Conservation (phyloP, 805 yeast species). For the Candida xiaguanensis region DNA sequence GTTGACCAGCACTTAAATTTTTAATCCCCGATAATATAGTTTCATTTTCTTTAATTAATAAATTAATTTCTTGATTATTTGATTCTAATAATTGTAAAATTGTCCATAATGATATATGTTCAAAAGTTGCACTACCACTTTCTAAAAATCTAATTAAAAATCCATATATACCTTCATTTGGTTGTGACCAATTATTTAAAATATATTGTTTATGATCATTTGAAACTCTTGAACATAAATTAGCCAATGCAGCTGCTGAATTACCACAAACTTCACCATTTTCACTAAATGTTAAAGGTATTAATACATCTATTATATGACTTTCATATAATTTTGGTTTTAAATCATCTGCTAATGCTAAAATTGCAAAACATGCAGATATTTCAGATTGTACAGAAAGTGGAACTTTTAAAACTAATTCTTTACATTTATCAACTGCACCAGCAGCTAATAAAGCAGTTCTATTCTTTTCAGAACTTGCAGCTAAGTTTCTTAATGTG, state of each 20-base stretch:
- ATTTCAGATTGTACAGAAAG: constrained; percentile 93
- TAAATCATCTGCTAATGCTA: constrained; percentile 93
- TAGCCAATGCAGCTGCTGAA: constrained; percentile 97
- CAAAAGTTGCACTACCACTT: constrained; percentile 88
- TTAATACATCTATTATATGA: constrained; percentile 80
- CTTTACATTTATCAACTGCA: constrained; percentile 90
- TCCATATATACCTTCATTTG: constrained; percentile 81
- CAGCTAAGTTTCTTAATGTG: constrained; percentile 92
- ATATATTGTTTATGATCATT: constrained; percentile 73
- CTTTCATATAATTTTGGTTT: constrained; percentile 79
- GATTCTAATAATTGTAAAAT: constrained; percentile 89
- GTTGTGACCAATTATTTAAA: constrained; percentile 71
- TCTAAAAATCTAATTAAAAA: constrained; percentile 78
- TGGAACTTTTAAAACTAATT: constrained; percentile 80
- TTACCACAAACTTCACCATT: constrained; percentile 97
- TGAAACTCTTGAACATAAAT: constrained; percentile 81
- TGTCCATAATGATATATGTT: constrained; percentile 97
- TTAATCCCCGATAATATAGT: constrained; percentile 54
- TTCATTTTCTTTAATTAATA: constrained; percentile 52
- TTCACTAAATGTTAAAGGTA: constrained; percentile 83
- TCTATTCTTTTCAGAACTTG: constrained; percentile 90
- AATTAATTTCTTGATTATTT: constrained; percentile 60
- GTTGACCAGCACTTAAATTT: constrained; percentile 40
- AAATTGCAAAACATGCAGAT: constrained; percentile 93
- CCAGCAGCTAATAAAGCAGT: constrained; percentile 90